A percentile compares a stretch with the other conserved stretches of the same genome.
phyloP scores from a whole-genome alignment of 495 filamentous ascomycete genomes.

The Tuber borchii region DNA sequence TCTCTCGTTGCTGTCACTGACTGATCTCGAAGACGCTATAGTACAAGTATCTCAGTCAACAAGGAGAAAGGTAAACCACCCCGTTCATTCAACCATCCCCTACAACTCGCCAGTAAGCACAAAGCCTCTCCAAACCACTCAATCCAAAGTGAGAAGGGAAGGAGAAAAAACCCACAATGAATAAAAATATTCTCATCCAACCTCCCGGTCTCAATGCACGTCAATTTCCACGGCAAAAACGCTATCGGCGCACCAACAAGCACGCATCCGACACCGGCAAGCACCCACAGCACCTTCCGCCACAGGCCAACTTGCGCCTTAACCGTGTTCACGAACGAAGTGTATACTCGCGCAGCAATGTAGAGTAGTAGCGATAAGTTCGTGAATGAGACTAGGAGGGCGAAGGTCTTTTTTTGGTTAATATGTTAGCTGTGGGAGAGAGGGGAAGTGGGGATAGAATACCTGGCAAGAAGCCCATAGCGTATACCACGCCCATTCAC shows the following conservation, averaged over 20 bases:
- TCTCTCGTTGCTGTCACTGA: background rate
- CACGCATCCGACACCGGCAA: conserved; percentile 16
- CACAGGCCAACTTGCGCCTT: conserved; percentile 8
- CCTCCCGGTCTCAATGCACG: conserved; percentile 22
- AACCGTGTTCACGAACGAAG: conserved; percentile 22
- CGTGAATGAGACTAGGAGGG: conserved; percentile 35
- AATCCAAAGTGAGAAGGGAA: background rate
- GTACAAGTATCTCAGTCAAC: background rate
- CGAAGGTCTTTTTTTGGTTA: conserved; percentile 28
- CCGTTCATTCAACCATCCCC: background rate
- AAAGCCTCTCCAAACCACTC: background rate
- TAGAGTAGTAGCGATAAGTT: conserved; percentile 28
- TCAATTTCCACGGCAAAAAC: conserved; percentile 38
- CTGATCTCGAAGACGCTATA: background rate
- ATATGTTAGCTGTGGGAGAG: background rate
- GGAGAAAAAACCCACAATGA: conserved; percentile 20
- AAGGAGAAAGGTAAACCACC: background rate
- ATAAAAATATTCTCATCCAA: conserved; percentile 37
- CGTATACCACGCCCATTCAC: conserved; percentile 36
- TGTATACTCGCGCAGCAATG: conserved; percentile 22
- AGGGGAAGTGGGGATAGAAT: background rate
- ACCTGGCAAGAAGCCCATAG: conserved; percentile 39
- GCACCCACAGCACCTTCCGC: conserved; percentile 12
- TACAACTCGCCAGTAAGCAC: background rate
- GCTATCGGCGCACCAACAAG: conserved; percentile 24